These are phyloP conservation scores for Syzygium grande DNA, from an alignment of 345 rosid species.

Conservation along the genomic window DNA sequence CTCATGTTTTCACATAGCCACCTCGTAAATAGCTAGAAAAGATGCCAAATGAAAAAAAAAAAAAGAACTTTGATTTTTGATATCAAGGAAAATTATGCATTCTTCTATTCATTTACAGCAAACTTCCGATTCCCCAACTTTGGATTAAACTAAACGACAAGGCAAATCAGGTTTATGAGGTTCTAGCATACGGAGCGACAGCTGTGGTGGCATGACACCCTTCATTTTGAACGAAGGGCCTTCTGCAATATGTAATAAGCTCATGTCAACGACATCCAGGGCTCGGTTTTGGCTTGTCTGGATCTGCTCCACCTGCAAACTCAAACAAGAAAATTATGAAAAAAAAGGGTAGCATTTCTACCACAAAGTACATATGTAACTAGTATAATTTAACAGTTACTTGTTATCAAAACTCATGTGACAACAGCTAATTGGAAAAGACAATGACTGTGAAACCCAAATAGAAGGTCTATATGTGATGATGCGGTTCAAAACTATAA, in stretches of 20 bases:
- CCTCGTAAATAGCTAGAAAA: neutral
- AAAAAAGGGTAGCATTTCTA: too few relatives aligned
- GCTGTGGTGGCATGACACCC: neutral
- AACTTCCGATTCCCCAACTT: neutral
- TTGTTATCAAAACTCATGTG: neutral
- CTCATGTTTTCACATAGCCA: neutral
- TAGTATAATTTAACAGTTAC: too few relatives aligned
- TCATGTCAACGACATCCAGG: neutral
- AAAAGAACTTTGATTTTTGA: neutral
- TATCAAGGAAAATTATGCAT: neutral
- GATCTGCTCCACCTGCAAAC: neutral
- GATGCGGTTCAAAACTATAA: too few relatives aligned
- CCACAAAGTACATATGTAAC: neutral
- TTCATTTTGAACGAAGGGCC: neutral
- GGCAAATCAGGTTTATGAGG: too few relatives aligned
- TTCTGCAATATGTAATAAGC: neutral
- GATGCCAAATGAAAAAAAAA: neutral
- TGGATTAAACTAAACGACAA: too few relatives aligned
- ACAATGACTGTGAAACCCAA: neutral
- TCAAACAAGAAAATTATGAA: neutral
- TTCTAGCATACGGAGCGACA: neutral
- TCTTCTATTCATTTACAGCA: neutral
- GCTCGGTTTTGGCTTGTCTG: neutral
- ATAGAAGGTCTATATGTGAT: too few relatives aligned
- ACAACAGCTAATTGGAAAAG: neutral